These are phyloP conservation scores for Cladophialophora immunda DNA, from an alignment of 2,329 filamentous ascomycete genomes.

Conservation along the genomic window DNA sequence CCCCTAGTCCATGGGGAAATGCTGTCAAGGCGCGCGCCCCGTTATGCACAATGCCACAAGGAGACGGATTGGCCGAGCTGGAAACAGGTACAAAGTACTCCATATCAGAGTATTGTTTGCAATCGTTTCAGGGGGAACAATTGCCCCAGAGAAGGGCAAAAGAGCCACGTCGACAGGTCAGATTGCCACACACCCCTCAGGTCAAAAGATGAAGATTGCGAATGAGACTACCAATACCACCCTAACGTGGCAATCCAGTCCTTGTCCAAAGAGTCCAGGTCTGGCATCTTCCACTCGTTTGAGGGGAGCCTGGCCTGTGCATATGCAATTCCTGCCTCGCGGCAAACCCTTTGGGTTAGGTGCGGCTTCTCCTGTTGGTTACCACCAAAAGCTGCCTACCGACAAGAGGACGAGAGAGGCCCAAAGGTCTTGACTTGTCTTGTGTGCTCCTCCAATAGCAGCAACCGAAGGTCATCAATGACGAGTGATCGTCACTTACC, in stretches of 20 bases:
- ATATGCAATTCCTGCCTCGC: background rate
- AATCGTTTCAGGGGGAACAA: background rate
- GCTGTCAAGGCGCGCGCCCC: background rate
- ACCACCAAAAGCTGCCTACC: background rate
- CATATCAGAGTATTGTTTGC: background rate
- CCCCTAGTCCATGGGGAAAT: background rate
- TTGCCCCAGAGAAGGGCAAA: constrained; percentile 15
- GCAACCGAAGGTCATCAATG: background rate
- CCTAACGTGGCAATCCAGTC: background rate
- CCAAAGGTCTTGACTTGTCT: background rate
- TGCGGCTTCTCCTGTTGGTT: background rate
- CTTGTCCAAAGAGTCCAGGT: background rate
- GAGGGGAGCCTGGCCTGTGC: background rate
- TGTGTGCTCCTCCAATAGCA: background rate
- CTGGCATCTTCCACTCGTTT: background rate
- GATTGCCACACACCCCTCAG: background rate
- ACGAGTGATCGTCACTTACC: background rate
- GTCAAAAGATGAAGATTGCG: background rate
- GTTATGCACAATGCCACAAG: background rate
- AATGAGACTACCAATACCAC: constrained; percentile 2
- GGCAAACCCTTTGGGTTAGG: background rate
- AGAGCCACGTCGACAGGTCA: constrained; percentile 5
- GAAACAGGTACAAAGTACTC: background rate
- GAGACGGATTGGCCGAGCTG: background rate
- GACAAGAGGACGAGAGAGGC: background rate